Percentiles rank a stretch among this genome's conserved stretches.
phyloP scores from a whole-genome alignment of 2,329 filamentous ascomycete genomes.

The Talaromyces sp. region DNA sequence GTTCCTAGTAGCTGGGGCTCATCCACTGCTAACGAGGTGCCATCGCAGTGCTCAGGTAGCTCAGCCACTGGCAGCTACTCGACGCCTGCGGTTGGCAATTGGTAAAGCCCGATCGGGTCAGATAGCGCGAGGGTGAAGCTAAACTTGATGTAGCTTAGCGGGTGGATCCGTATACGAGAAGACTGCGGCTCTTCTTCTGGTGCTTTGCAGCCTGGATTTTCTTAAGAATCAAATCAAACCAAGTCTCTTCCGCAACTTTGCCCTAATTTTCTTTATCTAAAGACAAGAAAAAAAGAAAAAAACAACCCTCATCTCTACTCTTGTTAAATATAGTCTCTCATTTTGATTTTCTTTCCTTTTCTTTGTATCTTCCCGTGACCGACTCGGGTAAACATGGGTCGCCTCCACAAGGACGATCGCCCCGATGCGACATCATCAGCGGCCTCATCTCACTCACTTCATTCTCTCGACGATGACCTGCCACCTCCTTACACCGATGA shows the following conservation, averaged over 20 bases:
- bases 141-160: neutral
- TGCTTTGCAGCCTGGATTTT: too few species aligned
- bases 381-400: conserved; percentile 3
- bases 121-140: neutral
- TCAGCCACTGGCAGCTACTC: conserved; percentile 13
- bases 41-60: conserved; percentile 13
- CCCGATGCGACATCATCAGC: conserved; percentile 13
- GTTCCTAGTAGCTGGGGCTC: conserved; percentile 14
- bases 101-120: conserved; percentile 6
- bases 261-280: too few species aligned
- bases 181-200: too few species aligned
- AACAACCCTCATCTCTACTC: neutral
- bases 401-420: conserved; percentile 5
- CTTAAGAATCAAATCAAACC: too few species aligned
- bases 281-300: too few species aligned
- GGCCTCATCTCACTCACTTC: conserved; percentile 25
- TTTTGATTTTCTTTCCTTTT: neutral
- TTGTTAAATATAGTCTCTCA: neutral
- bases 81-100: conserved; percentile 7
- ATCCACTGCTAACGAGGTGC: conserved; percentile 10
- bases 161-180: too few species aligned
- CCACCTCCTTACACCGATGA: conserved; percentile 28
- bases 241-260: too few species aligned
- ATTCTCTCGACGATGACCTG: conserved; percentile 20
- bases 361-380: neutral